Conservation (phyloP, 768 basidiomycete genomes). For the Trametopsis cervina region DNA sequence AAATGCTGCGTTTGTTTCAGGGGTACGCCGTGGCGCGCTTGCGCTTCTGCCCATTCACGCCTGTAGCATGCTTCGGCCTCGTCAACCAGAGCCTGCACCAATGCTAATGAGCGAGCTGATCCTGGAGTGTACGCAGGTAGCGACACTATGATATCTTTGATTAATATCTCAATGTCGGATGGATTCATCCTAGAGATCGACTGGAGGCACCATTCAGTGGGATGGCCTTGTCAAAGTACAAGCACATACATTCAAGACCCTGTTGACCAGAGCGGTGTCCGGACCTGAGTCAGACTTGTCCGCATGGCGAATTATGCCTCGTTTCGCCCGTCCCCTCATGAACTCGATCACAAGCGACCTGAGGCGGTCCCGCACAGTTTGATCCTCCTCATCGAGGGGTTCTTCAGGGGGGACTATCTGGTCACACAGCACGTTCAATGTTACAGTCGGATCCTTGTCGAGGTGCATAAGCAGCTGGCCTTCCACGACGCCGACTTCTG, state of each 20-base stretch:
- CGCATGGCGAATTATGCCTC: conserved; percentile 38
- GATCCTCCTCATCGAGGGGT: conserved; percentile 50
- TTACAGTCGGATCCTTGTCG: conserved; percentile 52
- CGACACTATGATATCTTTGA: conserved; percentile 45
- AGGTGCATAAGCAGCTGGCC: conserved; percentile 54
- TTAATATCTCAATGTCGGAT: conserved; percentile 37
- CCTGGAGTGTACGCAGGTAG: conserved; percentile 36
- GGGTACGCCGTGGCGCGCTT: conserved; percentile 24
- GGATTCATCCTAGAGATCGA: conserved; percentile 39
- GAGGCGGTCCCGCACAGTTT: conserved; percentile 46
- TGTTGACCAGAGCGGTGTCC: conserved; percentile 41
- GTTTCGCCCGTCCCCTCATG: conserved; percentile 44
- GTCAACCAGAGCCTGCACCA: conserved; percentile 34
- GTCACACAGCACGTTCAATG: conserved; percentile 63
- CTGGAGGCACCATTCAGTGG: conserved; percentile 26
- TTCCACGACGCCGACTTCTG: conserved; percentile 58
- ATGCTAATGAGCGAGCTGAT: conserved; percentile 16
- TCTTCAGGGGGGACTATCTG: conserved; percentile 51
- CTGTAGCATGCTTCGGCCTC: conserved; percentile 30
- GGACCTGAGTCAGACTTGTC: conserved; percentile 34
- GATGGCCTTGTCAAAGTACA: background rate
- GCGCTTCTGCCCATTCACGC: conserved; percentile 20
- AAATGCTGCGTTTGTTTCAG: conserved; percentile 35
- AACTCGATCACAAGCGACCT: conserved; percentile 55
- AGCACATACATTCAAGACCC: conserved; percentile 41